Base-by-base conservation (phyloP, 805 yeast genomes). In the Nakazawaea ishiwadae region DNA sequence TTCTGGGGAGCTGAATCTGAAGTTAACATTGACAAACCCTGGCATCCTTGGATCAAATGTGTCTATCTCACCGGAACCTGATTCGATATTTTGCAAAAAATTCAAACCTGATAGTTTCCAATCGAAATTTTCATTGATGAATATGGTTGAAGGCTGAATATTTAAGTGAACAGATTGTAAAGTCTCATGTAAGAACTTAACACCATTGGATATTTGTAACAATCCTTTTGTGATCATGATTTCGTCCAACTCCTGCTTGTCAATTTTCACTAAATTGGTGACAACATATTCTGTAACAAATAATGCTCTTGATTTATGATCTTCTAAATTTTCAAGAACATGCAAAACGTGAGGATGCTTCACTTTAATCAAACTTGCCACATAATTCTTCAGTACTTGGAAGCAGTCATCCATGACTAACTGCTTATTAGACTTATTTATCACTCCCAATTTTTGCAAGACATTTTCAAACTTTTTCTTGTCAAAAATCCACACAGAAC, bases 81-180 rank as follows among this genome's bases (percentile, higher is more conserved):
- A 65, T 3, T 69, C 64, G 31, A 71, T 47, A 12, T 33, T 59
- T 50, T 66, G 85, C 54, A 67, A 75, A 58, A 64, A 73, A 53
- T 64, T 75, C 48, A 93, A 71, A 0, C 97, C 97, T 5, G 84
- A 74, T 2, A 93, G 58, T 58, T 91, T 93, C 98, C 99, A 93
- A 62, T 93, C 98, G 4, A 95, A 90, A 49, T 80, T 84, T 30
- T 79, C 83, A 50, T 84, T 90, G 15, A 91, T 74, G 43, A 84
- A 75, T 1, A 93, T 69, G 0, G 95, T 76, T 7, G 74, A 65
- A 1, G 99, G 99, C 48, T 80, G 80, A 26, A 93, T 50, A 49
- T 88, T 85, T 48, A 85, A 58, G 62, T 91, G 96, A 5, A 85
- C 82, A 20, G 79, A 73, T 20, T 80, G 73, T 16, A 95, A 84